Conservation (phyloP, 2,329 filamentous ascomycete genomes). For the Beauveria sp. region DNA sequence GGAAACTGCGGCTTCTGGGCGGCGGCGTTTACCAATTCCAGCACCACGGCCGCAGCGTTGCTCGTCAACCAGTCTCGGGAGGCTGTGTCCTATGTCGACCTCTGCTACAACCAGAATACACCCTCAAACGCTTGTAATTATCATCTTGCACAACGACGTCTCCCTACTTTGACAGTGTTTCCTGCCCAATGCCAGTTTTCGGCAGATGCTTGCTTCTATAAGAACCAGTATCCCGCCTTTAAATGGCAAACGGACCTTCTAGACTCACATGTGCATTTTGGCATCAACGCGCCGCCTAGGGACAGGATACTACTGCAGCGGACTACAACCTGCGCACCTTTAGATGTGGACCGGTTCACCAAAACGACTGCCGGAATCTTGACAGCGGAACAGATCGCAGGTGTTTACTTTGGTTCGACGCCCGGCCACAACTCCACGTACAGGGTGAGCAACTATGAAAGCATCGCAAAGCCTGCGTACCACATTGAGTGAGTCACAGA, state of each 20-base stretch:
- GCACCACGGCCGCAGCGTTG: neutral
- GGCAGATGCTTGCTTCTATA: neutral
- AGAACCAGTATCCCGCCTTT: neutral
- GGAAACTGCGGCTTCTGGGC: neutral
- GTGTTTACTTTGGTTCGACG: neutral
- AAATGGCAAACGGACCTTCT: neutral
- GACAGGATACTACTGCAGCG: neutral
- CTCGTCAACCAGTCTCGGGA: neutral
- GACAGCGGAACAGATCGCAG: neutral
- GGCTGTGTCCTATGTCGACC: constrained; percentile 1
- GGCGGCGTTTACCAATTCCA: neutral
- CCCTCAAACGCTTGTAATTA: neutral
- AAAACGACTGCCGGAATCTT: neutral
- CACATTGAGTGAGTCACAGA: neutral
- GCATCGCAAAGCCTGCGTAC: constrained; percentile 1
- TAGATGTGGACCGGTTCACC: neutral
- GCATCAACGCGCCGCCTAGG: neutral
- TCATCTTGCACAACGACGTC: neutral
- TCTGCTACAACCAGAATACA: neutral
- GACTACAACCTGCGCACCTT: neutral
- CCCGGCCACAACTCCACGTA: neutral
- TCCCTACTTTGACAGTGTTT: neutral
- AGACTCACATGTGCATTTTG: neutral
- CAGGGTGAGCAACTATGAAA: constrained; percentile 3
- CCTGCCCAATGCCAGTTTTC: neutral